Evolutionary conservation across 2,329 filamentous ascomycete genomes (phyloP).

Genomic region (Westerdykella sp.): DNA sequence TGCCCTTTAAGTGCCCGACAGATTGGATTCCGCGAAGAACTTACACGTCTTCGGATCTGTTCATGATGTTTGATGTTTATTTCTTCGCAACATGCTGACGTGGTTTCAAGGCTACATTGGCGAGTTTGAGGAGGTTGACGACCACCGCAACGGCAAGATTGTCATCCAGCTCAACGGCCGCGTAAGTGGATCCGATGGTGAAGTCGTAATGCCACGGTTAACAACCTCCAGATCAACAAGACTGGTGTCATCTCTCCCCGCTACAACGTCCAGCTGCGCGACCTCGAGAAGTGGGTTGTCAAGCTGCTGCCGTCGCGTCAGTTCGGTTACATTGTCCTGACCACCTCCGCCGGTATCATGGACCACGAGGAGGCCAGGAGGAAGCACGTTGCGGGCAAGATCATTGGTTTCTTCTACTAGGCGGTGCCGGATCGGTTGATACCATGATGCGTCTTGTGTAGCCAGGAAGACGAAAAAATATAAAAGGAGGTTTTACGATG

Average conservation of each 20-base stretch:
- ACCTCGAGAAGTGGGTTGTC: slow-evolving; percentile 99
- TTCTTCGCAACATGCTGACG: slow-evolving; percentile 80
- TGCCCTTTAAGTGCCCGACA: slow-evolving; percentile 99
- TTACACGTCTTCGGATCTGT: slow-evolving; percentile 88
- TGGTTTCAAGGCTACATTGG: slow-evolving; percentile 79
- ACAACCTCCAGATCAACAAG: slow-evolving; percentile 70
- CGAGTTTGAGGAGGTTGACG: slow-evolving; percentile 98
- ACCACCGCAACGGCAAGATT: slow-evolving; percentile 99
- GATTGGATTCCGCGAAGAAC: slow-evolving; percentile 74
- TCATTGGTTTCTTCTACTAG: slow-evolving; percentile 99
- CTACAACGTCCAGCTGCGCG: slow-evolving; percentile 97
- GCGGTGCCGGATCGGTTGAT: neutral
- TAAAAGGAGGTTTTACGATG: neutral
- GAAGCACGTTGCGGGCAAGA: slow-evolving; percentile 99
- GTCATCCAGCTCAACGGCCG: slow-evolving; percentile 99
- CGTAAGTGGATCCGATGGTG: slow-evolving; percentile 32
- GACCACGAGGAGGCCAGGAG: slow-evolving; percentile 99
- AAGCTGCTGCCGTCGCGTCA: slow-evolving; percentile 99
- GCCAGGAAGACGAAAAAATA: neutral
- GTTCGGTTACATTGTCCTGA: slow-evolving; percentile 98
- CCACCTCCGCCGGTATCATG: slow-evolving; percentile 99
- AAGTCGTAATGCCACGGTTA: slow-evolving; percentile 3
- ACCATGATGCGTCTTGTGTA: neutral
- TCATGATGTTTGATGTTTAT: slow-evolving; percentile 88
- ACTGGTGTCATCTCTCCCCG: slow-evolving; percentile 98